Evolutionary conservation across 805 yeast species (phyloP).

Genomic region (Citeromyces matritensis): DNA sequence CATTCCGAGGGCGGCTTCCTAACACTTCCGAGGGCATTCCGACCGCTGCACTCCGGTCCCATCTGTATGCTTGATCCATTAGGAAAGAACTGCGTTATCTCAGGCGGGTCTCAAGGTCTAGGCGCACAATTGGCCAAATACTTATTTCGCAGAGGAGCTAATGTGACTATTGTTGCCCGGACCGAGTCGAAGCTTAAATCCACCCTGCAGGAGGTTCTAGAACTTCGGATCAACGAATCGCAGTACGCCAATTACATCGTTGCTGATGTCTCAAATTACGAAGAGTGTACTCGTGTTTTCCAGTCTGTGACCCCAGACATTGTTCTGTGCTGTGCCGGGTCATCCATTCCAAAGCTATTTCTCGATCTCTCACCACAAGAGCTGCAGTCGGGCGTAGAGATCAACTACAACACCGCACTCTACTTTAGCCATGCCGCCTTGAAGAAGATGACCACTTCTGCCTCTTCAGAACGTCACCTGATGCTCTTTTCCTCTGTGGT

Average conservation of each 20-base stretch:
- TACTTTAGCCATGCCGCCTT: conserved; percentile 54
- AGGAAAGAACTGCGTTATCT: conserved; percentile 49
- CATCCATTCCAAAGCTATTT: conserved; percentile 67
- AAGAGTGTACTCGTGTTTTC: conserved; percentile 29
- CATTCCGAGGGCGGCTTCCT: too few relatives aligned
- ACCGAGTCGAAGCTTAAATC: conserved; percentile 40
- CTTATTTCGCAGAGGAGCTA: conserved; percentile 29
- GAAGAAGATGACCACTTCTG: conserved; percentile 16
- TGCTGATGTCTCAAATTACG: conserved; percentile 54
- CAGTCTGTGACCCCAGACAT: conserved; percentile 43
- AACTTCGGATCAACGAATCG: conserved; percentile 9
- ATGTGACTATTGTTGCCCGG: conserved; percentile 66
- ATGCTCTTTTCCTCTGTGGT: conserved; percentile 62
- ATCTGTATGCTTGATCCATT: conserved; percentile 17
- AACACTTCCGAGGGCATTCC: too few relatives aligned
- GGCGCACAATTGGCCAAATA: conserved; percentile 67
- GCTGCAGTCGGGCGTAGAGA: conserved; percentile 42
- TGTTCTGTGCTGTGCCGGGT: conserved; percentile 80
- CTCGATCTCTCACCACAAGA: conserved; percentile 46
- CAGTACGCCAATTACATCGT: conserved; percentile 27
- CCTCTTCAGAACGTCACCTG: conserved; percentile 25
- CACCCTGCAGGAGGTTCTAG: conserved; percentile 29
- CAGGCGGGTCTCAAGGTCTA: conserved; percentile 92
- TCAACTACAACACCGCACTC: conserved; percentile 62
- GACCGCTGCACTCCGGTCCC: too few relatives aligned